Percentiles rank a stretch among this genome's conserved stretches.
phyloP scores from a whole-genome alignment of 495 filamentous ascomycete species.

The Schizothecium vesticola region DNA sequence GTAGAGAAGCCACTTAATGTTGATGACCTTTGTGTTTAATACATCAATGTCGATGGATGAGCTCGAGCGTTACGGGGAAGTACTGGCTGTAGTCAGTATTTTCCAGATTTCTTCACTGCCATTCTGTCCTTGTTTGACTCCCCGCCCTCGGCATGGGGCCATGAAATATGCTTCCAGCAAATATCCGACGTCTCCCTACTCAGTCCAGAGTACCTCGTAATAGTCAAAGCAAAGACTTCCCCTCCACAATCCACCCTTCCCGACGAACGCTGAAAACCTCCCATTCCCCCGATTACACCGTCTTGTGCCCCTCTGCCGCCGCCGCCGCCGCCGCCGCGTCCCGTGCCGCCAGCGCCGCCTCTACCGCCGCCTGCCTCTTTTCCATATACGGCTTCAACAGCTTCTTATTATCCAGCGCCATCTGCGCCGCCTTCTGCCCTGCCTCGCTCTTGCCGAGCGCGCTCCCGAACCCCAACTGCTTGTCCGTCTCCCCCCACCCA shows the following conservation, averaged over 20 bases:
- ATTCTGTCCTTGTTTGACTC: background rate
- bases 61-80: too few species aligned
- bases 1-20: background rate
- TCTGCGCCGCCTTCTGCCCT: slow-evolving; percentile 61
- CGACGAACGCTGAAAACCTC: background rate
- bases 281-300: background rate
- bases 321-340: slow-evolving; percentile 10
- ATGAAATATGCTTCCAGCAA: background rate
- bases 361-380: slow-evolving; percentile 42
- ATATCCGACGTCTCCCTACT: background rate
- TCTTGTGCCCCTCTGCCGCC: background rate
- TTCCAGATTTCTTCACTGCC: background rate
- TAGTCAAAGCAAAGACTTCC: too few species aligned
- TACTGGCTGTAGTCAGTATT: too few species aligned
- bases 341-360: too few species aligned
- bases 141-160: too few species aligned
- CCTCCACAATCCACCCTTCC: background rate
- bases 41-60: too few species aligned
- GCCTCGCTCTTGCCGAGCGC: slow-evolving; percentile 70
- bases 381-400: slow-evolving; percentile 51
- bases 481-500: slow-evolving; percentile 64
- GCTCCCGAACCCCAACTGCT: slow-evolving; percentile 60
- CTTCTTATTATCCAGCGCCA: slow-evolving; percentile 56
- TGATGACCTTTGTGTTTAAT: too few species aligned
- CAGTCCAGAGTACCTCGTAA: too few species aligned